Percentiles rank a stretch among this genome's conserved stretches.
Conservation (phyloP, 2,329 filamentous ascomycete species). For the Magnaporthiopsis rhizophila region DNA sequence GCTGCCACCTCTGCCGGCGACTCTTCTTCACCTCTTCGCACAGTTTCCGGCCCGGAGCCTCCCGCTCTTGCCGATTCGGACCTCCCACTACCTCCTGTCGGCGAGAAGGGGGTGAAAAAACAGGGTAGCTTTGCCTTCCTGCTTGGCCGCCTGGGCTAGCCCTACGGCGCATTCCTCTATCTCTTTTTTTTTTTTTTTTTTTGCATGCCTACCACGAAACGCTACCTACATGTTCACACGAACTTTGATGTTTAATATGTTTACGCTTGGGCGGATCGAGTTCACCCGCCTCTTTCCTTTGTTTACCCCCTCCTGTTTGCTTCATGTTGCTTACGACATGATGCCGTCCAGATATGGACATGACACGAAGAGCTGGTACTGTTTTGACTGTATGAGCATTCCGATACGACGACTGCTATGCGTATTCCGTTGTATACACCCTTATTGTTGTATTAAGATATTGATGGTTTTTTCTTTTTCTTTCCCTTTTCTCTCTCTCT, state of each 20-base stretch:
- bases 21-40: conserved; percentile 10
- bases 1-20: conserved; percentile 8
- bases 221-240: background rate
- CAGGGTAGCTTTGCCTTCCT: conserved; percentile 1
- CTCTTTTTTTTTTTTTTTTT: background rate
- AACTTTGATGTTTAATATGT: background rate
- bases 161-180: background rate
- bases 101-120: background rate
- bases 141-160: background rate
- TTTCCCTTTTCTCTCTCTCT: background rate
- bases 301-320: background rate
- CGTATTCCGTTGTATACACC: background rate
- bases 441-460: background rate
- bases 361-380: background rate
- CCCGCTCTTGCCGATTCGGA: background rate
- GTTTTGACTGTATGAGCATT: background rate
- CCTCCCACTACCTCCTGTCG: background rate
- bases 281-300: background rate
- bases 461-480: background rate
- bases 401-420: background rate
- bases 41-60: background rate
- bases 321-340: conserved; percentile 8
- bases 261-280: background rate
- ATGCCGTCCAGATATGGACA: background rate
- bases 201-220: background rate